A percentile compares a stretch with the other conserved stretches of the same genome.
Evolutionary conservation across 306 rosid species (phyloP).

Genomic region (Quercus agrifolia): DNA sequence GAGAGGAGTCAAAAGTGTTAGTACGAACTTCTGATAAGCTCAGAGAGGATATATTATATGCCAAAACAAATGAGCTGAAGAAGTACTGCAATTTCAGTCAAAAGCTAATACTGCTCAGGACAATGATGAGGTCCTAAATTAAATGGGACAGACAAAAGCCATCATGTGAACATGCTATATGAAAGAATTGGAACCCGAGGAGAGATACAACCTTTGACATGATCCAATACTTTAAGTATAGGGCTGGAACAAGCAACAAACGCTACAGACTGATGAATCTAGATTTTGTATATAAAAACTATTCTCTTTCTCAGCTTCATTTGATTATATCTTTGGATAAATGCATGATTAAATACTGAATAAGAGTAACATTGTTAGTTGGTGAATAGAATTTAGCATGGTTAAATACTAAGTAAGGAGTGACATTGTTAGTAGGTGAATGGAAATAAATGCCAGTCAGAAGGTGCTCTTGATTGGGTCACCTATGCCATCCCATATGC

Average conservation of each 20-base stretch:
- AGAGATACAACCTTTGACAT: constrained; percentile 48
- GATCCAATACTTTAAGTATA: constrained; percentile 16
- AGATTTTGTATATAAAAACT: constrained; percentile 5
- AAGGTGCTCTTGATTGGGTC: constrained; percentile 18
- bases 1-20: constrained; percentile 23
- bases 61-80: constrained; percentile 1
- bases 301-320: background rate
- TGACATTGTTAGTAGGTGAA: constrained; percentile 28
- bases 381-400: constrained; percentile 10
- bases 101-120: constrained; percentile 6
- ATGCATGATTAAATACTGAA: constrained; percentile 26
- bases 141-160: constrained; percentile 15
- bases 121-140: constrained; percentile 18
- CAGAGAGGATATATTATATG: constrained; percentile 10
- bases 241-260: constrained; percentile 19
- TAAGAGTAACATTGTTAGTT: constrained; percentile 16
- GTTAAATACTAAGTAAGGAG: constrained; percentile 23
- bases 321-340: background rate
- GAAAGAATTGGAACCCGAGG: background rate
- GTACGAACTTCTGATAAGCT: constrained; percentile 3
- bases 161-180: background rate
- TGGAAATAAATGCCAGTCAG: constrained; percentile 34
- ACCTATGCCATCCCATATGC: constrained; percentile 14
- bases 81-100: constrained; percentile 36
- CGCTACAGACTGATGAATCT: constrained; percentile 10